Base-by-base conservation (phyloP, 129 eudicot species). In the Solidago caesia region DNA sequence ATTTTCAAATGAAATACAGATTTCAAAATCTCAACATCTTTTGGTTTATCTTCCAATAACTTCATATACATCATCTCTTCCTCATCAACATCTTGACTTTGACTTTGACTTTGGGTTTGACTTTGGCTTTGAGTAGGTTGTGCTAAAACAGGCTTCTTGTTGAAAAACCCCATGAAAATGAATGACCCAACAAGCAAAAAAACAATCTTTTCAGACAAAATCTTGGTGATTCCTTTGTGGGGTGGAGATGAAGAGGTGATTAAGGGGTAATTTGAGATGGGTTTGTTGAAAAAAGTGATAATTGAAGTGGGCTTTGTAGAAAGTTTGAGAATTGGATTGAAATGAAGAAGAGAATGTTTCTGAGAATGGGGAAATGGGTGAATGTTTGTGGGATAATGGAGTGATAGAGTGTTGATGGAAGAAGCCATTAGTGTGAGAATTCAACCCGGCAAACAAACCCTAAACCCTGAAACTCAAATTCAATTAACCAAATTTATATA, bases 111-210 rank as follows among this genome's bases (percentile, higher is more conserved):
- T 77, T 78, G 77, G 79, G 74, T 85, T 39, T 68, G 44, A 52
- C 7, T 73, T 74, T 83, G 79, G 72, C 47, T 84, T 52, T 52
- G 58, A 76, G 64, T 70, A 21, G 91, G 82, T 25, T 64, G 43
- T 27, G 98, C 92, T 29, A 85, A 62, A 3, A 52, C 96, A 67
- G 89, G 90, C 72, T 80, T 80, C 57, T 70, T 56, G 16, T 48
- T 74, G 8, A 77, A 57, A 80, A 42, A 64, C 8, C 96, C 96
- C 86, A 84, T 72, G 72, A 90, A 86, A 49, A 90, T 7, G 45
- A 94, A 80, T n/a, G 96, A 94, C 74, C 96, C 98, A 77, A 90
- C 44, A 47, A 93, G 84, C 49, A 86, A 48, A 77, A 81, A 7
- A 0, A 72, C 87, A 73, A 83, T 66, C 77, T 81, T 90, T 81